Evolutionary conservation across 2,329 filamentous ascomycete species (phyloP), one percentile per base, ranked within the genome.

Genomic region (Mariannaea sp.): DNA sequence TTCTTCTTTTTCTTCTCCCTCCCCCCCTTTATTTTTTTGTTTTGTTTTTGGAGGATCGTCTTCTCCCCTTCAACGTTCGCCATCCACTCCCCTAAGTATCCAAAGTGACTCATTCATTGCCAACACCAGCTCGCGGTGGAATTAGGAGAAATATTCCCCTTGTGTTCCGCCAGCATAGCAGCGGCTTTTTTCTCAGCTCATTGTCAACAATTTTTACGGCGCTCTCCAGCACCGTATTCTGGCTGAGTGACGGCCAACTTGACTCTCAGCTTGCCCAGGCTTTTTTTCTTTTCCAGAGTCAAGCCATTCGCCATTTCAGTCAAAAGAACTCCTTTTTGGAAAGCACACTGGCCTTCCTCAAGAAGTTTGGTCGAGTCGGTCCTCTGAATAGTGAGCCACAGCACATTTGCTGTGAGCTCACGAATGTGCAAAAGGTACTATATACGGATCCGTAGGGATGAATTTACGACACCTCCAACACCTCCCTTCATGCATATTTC

Each of bases 391-490:
- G 22, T 32, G 29, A 48, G 42, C 53, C 58, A 54, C 38, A n/a
- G 29, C 29, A 32, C 9, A 12, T 32, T n/a, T 12, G 53, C 38
- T 49, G 50, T 35, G 45, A 50, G 53, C 53, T 44, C 52, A 53
- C 41, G 43, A 56, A n/a, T n/a, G 60, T 55, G 54, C 55, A 14
- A 60, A 53, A 61, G 45, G 57, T 66, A 67, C 69, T 72, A 72
- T 60, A 70, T 72, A 72, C 62, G 64, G 57, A 70, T 70, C 69
- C 69, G 60, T 60, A 53, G 59, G 69, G 69, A 72, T 70, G 39
- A n/a, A 66, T 70, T 72, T 73, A 71, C 68, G 68, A 68, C 56
- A 55, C 46, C 39, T 26, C 43, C 53, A 40, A 32, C 46, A 54
- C 46, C 48, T 49, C 53, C 59, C 53, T 56, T 46, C 42, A 35